phyloP scores from a whole-genome alignment of 2,329 filamentous ascomycete species.

The Aspergillus felis region DNA sequence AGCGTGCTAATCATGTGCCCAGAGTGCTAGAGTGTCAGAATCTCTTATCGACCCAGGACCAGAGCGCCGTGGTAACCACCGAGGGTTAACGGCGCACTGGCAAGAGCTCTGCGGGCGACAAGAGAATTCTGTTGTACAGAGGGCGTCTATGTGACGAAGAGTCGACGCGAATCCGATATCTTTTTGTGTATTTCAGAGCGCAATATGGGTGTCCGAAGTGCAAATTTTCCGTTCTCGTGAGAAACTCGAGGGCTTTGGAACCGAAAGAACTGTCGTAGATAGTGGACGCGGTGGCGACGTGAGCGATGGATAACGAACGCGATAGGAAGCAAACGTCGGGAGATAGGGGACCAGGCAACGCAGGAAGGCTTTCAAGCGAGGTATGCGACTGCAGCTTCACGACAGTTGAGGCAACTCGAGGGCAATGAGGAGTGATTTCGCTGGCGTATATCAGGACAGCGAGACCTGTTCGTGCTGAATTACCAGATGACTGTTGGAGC shows the following conservation, averaged over 20 bases:
- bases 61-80: constrained; percentile 87
- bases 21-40: constrained; percentile 30
- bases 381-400: constrained; percentile 11
- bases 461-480: constrained; percentile 1
- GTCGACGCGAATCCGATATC: constrained; percentile 14
- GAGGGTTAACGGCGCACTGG: constrained; percentile 69
- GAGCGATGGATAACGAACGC: constrained; percentile 9
- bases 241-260: not conserved
- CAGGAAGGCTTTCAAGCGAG: constrained; percentile 1
- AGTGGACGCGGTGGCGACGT: constrained; percentile 20
- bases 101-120: constrained; percentile 57
- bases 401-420: not conserved
- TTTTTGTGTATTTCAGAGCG: not conserved
- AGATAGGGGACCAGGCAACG: not conserved
- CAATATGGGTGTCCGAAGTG: not conserved
- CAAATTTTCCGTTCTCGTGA: not conserved
- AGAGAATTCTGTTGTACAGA: constrained; percentile 23
- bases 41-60: constrained; percentile 53
- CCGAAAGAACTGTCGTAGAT: constrained; percentile 4
- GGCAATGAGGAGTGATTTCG: constrained; percentile 1
- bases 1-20: constrained; percentile 90
- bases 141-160: constrained; percentile 7
- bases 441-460: not conserved
- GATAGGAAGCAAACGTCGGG: constrained; percentile 5
- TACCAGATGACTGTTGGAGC: constrained; percentile 7